Evolutionary conservation across 2,329 filamentous ascomycete genomes (phyloP).

Genomic region (Hymenotorrendiella dingleyae): DNA sequence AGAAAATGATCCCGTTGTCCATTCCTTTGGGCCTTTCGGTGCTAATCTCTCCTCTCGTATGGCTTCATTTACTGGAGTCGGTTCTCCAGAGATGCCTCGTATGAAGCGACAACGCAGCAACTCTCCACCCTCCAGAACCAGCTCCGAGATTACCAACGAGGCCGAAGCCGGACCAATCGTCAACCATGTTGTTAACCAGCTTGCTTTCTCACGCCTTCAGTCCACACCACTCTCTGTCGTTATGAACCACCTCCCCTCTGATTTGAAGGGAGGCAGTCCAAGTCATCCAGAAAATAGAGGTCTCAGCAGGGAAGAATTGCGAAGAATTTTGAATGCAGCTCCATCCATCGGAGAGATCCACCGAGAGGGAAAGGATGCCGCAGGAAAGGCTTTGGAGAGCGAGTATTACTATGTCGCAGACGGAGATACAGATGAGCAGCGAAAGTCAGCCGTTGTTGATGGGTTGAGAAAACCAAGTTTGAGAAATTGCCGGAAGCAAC

Average conservation of each 20-base stretch:
- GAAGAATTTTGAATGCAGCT: slow-evolving; percentile 65
- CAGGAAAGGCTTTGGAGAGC: slow-evolving; percentile 86
- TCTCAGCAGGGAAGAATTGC: slow-evolving; percentile 58
- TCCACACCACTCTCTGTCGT: slow-evolving; percentile 89
- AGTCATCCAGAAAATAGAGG: slow-evolving; percentile 33
- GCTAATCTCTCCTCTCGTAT: slow-evolving; percentile 78
- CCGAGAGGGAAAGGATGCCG: slow-evolving; percentile 90
- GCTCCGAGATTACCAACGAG: slow-evolving; percentile 31
- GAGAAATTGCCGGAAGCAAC: slow-evolving; percentile 85
- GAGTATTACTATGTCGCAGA: slow-evolving; percentile 97
- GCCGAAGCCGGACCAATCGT: slow-evolving; percentile 44
- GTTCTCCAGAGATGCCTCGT: slow-evolving; percentile 51
- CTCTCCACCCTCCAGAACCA: slow-evolving; percentile 19
- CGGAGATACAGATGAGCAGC: slow-evolving; percentile 70
- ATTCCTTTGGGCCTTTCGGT: slow-evolving; percentile 87
- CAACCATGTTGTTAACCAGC: slow-evolving; percentile 91
- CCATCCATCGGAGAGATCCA: slow-evolving; percentile 81
- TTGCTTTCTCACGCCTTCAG: slow-evolving; percentile 88
- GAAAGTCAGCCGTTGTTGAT: slow-evolving; percentile 76
- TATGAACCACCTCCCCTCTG: slow-evolving; percentile 72
- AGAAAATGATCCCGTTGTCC: slow-evolving; percentile 89
- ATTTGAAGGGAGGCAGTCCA: slow-evolving; percentile 42
- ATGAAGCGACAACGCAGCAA: slow-evolving; percentile 20
- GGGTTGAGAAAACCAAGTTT: slow-evolving; percentile 84
- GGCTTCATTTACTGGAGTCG: slow-evolving; percentile 63